Evolutionary conservation across 2,329 filamentous ascomycete species (phyloP), one percentile per base, ranked within the genome.

Genomic region (Diaporthe citrichinensis): DNA sequence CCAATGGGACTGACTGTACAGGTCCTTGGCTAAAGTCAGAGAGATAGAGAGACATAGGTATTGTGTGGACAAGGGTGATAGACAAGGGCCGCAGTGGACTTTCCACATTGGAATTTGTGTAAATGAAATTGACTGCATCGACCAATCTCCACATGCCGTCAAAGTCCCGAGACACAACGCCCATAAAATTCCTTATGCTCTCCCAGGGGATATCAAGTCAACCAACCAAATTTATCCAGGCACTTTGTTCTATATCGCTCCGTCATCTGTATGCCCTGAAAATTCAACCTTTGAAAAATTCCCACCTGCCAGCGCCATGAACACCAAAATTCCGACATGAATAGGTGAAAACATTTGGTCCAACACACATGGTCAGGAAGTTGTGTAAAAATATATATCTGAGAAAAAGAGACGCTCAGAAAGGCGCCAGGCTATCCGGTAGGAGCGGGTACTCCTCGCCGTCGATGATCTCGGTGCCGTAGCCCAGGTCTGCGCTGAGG

Each of bases 381-480:
- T 23, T 17, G 41, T 49, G 20, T 34, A 23, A 10, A 25, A 10
- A 65, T 46, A 25, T 28, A 72, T 34, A 28, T 28, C 34, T 39
- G 58, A 51, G 17, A 55, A 55, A 10, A 34, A 25, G 28, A 51
- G 44, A 39, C 12, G 25, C 34, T 78, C 73, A 85, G 80, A 82
- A 86, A n/a, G 83, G 80, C 58, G 77, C 75, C 34, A 87, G 49
- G 34, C 79, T 81, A 2, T 81, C 81, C 8, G 85, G 84, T 49
- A 87, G 76, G 28, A 83, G 77, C 12, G 86, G 85, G 76, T 87
- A 87, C 78, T 84, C 83, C 23, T 80, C 78, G 25, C 82, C 85
- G 55, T 86, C 83, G 73, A 86, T 85, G 46, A 84, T 78, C 79
- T 87, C 85, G 15, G 81, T 84, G 25, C 84, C 84, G 71, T 83